A percentile compares a stretch with the other conserved stretches of the same genome.
These are phyloP conservation scores for Moesziomyces sp. DNA, from an alignment of 1,284 basidiomycete genomes.

Conservation along the genomic window DNA sequence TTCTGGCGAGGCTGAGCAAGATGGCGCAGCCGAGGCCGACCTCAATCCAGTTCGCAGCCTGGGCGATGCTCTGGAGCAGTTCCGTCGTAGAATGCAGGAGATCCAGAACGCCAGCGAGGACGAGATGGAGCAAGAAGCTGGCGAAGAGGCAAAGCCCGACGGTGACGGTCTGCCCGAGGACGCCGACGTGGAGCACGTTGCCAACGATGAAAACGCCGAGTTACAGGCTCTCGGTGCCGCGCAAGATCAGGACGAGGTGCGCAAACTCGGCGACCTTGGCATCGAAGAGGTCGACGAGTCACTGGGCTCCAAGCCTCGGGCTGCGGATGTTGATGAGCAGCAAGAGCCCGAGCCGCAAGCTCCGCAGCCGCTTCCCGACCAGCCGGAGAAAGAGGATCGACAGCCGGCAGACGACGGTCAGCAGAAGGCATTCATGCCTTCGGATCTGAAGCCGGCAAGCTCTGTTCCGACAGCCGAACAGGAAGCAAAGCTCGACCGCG, in stretches of 20 bases:
- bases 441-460: constrained; percentile 47
- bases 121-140: constrained; percentile 62
- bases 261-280: constrained; percentile 73
- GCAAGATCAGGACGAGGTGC: constrained; percentile 73
- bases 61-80: constrained; percentile 86
- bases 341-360: constrained; percentile 27
- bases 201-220: constrained; percentile 76
- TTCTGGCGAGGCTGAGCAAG: constrained; percentile 35
- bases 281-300: constrained; percentile 59
- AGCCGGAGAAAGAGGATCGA: constrained; percentile 63
- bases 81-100: constrained; percentile 84
- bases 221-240: constrained; percentile 92
- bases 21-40: constrained; percentile 52
- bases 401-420: constrained; percentile 54
- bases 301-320: constrained; percentile 67
- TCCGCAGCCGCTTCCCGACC: constrained; percentile 49
- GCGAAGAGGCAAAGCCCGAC: constrained; percentile 69
- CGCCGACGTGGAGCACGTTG: constrained; percentile 81
- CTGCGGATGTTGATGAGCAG: constrained; percentile 26
- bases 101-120: constrained; percentile 75
- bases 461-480: constrained; percentile 24
- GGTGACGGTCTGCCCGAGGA: constrained; percentile 70
- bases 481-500: constrained; percentile 30
- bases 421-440: constrained; percentile 56
- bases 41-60: constrained; percentile 81